These are phyloP conservation scores for Rhizomucor pusillus DNA, from an alignment of 371 early-diverging fungal genomes.

Conservation along the genomic window DNA sequence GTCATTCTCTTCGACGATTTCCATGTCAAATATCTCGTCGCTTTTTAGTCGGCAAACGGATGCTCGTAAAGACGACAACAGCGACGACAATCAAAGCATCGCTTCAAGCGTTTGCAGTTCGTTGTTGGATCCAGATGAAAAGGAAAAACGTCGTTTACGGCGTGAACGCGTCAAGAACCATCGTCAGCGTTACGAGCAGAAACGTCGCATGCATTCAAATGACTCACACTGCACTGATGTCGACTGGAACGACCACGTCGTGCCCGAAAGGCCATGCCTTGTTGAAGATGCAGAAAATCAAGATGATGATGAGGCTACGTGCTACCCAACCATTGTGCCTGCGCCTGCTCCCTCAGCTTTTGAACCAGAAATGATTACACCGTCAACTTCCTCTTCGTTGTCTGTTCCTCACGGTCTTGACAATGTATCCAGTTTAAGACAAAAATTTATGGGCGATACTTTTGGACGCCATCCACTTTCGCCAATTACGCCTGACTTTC, in stretches of 20 bases:
- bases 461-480: constrained; percentile 22
- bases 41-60: constrained; percentile 23
- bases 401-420: not conserved
- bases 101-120: constrained; percentile 4
- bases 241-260: not conserved
- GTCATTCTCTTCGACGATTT: constrained; percentile 14
- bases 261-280: no score
- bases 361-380: not conserved
- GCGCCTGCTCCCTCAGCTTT: not conserved
- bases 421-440: not conserved
- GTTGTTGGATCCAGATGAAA: not conserved
- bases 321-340: not conserved
- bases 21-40: constrained; percentile 34
- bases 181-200: constrained; percentile 13
- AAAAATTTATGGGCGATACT: no score
- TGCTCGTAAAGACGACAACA: constrained; percentile 1
- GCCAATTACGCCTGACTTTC: constrained; percentile 7
- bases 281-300: not conserved
- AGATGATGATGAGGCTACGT: constrained; percentile 2
- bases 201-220: constrained; percentile 2
- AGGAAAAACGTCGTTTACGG: constrained; percentile 14
- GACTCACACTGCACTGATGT: not conserved
- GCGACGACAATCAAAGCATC: constrained; percentile 11
- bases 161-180: constrained; percentile 17
- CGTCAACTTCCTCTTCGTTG: not conserved